These are phyloP conservation scores for Yarrowia sp. DNA, from an alignment of 805 yeast species.

Conservation along the genomic window DNA sequence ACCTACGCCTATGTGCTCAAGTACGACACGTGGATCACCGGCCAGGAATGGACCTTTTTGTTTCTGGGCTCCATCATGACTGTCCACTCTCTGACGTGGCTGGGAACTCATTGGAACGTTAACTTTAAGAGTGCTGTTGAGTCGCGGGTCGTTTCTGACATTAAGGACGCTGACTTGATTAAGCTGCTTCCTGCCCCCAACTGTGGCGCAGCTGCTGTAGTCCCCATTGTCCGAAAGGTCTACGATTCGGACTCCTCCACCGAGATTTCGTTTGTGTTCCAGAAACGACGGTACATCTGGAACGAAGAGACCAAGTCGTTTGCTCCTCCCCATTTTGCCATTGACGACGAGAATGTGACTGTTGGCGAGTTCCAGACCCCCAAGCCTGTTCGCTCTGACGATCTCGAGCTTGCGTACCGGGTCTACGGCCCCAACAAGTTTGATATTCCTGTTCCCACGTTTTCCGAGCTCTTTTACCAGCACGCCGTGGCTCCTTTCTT, in stretches of 20 bases:
- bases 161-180: constrained; percentile 66
- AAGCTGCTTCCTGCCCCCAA: constrained; percentile 79
- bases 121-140: constrained; percentile 66
- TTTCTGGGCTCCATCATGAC: constrained; percentile 71
- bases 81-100: constrained; percentile 69
- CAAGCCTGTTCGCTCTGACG: constrained; percentile 33
- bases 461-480: constrained; percentile 85
- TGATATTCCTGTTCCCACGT: constrained; percentile 94
- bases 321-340: constrained; percentile 72
- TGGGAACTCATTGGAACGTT: constrained; percentile 93
- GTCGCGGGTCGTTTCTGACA: constrained; percentile 50
- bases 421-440: constrained; percentile 81
- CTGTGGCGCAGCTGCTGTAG: constrained; percentile 80
- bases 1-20: constrained; percentile 58
- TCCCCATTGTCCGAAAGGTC: constrained; percentile 50
- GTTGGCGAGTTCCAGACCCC: constrained; percentile 52
- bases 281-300: constrained; percentile 84
- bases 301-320: constrained; percentile 53
- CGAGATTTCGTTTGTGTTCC: constrained; percentile 75
- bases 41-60: constrained; percentile 95
- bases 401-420: constrained; percentile 45
- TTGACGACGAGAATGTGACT: constrained; percentile 58
- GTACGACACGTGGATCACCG: constrained; percentile 79
- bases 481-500: constrained; percentile 98
- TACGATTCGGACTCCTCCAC: constrained; percentile 51